Conservation (phyloP, 2,329 filamentous ascomycete genomes). For the Penicillium sp. region DNA sequence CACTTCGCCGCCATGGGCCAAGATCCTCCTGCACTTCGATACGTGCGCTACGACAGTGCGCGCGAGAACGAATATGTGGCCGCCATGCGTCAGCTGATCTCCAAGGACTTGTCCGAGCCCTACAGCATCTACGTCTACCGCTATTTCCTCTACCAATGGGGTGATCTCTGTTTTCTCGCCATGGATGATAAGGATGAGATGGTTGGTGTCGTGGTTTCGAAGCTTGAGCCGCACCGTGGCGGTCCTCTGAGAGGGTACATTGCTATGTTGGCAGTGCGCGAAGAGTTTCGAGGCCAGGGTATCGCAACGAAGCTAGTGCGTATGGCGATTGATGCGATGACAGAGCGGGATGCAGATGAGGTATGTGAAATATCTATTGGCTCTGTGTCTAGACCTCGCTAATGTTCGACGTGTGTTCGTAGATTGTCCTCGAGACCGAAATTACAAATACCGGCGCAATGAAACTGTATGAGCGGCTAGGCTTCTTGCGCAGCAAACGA, state of each 20-base stretch:
- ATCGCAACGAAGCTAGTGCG: constrained; percentile 89
- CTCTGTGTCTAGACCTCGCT: constrained; percentile 12
- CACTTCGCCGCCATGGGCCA: constrained; percentile 35
- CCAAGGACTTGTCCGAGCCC: constrained; percentile 93
- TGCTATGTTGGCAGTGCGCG: constrained; percentile 93
- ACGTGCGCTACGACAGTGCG: constrained; percentile 62
- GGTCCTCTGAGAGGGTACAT: constrained; percentile 93
- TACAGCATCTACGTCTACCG: constrained; percentile 99
- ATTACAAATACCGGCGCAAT: constrained; percentile 89
- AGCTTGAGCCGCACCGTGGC: constrained; percentile 86
- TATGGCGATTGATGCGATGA: constrained; percentile 90
- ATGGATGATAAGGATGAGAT: constrained; percentile 61
- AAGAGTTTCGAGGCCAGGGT: constrained; percentile 77
- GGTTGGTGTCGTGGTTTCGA: constrained; percentile 90
- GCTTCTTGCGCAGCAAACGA: constrained; percentile 89
- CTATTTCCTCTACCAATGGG: constrained; percentile 98
- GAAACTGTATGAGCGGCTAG: constrained; percentile 88
- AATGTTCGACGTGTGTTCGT: background rate
- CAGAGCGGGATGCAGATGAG: constrained; percentile 81
- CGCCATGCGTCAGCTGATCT: constrained; percentile 88
- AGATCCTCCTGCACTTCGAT: constrained; percentile 55
- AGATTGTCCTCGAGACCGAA: constrained; percentile 92
- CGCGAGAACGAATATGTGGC: constrained; percentile 73
- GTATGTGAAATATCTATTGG: too few species aligned
- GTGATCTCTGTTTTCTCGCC: constrained; percentile 89